Conservation (phyloP, 192 early-diverging fungal genomes). For the Coemansia sp. region DNA sequence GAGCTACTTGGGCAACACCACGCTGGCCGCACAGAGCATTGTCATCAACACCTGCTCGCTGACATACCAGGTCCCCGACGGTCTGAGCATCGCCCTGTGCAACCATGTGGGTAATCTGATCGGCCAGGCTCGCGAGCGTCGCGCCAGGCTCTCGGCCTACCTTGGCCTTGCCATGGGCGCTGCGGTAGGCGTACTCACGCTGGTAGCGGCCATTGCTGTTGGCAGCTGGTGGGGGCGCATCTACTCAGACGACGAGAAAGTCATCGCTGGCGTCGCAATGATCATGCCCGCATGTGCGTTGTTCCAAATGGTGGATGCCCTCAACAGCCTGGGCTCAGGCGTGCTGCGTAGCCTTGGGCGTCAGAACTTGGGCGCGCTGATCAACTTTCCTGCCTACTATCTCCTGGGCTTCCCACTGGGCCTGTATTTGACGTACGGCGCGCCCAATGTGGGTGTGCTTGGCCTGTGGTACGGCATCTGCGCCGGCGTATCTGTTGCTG, state of each 20-base stretch:
- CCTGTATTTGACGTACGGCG: constrained; percentile 52
- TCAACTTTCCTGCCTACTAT: constrained; percentile 59
- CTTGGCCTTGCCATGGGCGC: constrained; percentile 26
- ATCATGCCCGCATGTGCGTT: constrained; percentile 78
- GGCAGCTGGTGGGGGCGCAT: constrained; percentile 52
- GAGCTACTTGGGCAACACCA: constrained; percentile 58
- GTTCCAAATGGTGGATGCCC: constrained; percentile 65
- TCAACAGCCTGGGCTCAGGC: constrained; percentile 61
- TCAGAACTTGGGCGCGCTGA: constrained; percentile 54
- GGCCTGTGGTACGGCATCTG: constrained; percentile 54
- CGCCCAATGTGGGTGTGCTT: constrained; percentile 31
- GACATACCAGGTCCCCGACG: constrained; percentile 56
- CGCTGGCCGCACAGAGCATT: constrained; percentile 60
- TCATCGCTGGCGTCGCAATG: constrained; percentile 66
- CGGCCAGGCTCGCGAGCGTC: constrained; percentile 40
- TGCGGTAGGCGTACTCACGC: constrained; percentile 16
- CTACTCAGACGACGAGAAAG: constrained; percentile 66
- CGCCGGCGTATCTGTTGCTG: constrained; percentile 31
- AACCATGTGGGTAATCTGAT: constrained; percentile 58
- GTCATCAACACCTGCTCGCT: constrained; percentile 55
- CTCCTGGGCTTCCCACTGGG: constrained; percentile 58
- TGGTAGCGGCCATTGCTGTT: constrained; percentile 20
- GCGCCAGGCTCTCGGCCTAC: constrained; percentile 34
- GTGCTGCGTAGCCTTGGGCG: constrained; percentile 56
- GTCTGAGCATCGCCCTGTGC: constrained; percentile 56